Conservation (phyloP, 306 rosid genomes). For the Trichosanthes truncata region DNA sequence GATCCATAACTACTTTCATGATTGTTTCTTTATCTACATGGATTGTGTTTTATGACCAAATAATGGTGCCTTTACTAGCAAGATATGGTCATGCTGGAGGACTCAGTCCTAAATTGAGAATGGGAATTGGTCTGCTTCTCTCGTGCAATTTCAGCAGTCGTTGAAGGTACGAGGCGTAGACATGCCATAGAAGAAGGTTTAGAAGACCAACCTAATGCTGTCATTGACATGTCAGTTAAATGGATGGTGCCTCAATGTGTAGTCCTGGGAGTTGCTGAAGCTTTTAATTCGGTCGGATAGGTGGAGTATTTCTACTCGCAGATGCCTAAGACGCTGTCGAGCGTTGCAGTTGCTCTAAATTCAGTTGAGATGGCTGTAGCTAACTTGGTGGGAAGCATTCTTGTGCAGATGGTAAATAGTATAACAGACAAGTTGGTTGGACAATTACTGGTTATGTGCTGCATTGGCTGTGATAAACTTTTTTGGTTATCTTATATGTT, state of each 20-base stretch:
- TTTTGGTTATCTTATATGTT: neutral
- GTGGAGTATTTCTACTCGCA: neutral
- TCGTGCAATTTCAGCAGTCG: neutral
- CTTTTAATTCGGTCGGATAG: neutral
- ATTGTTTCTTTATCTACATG: neutral
- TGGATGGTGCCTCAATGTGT: constrained; percentile 4
- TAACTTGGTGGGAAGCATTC: neutral
- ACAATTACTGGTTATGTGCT: constrained; percentile 6
- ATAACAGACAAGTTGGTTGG: constrained; percentile 1
- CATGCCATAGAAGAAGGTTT: constrained; percentile 5
- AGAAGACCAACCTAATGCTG: constrained; percentile 1
- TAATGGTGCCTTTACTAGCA: constrained; percentile 3
- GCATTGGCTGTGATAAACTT: neutral
- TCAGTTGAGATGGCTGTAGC: neutral
- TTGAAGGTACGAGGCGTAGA: constrained; percentile 2
- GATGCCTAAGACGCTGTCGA: constrained; percentile 7
- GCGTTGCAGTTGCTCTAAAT: constrained; percentile 5
- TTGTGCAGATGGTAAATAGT: neutral
- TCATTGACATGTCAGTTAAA: neutral
- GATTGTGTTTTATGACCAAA: neutral
- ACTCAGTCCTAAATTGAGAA: neutral
- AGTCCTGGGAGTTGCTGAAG: constrained; percentile 5
- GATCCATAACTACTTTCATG: neutral
- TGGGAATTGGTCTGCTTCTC: constrained; percentile 7
- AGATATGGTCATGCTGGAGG: constrained; percentile 8